Evolutionary conservation across 352 stramenopile species (phyloP), one percentile per base, ranked within the genome.

Genomic region (Globisporangium carolinianum): DNA sequence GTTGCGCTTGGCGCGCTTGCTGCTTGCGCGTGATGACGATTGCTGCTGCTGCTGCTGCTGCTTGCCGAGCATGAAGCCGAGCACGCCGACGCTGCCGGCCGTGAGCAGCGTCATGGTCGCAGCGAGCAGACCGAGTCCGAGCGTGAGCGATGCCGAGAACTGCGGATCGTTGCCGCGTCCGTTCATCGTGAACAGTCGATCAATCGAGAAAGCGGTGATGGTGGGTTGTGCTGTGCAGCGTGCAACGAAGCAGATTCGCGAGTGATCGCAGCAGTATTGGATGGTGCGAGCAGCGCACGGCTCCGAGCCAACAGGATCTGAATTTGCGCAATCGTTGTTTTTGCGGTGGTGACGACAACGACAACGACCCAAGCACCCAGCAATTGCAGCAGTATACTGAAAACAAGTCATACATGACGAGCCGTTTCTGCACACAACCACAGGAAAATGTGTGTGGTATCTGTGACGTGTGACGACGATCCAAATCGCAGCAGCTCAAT

Each of bases 101-200:
- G 79, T 91, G 53, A 89, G 51, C 36, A 91, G 67, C 57, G 82
- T 89, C 74, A 89, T 80, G 39, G 77, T 89, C 41, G 76, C 79
- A 49, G 76, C 75, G 55, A 91, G 56, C 50, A 91, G 71, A 17
- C 79, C 79, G 17, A 89, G 68, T 7, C 79, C 76, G 41, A 91
- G 66, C 53, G 76, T 83, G 47, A 91, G 57, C 47, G 75, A 87
- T 41, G 79, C 62, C 41, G 72, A 73, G 42, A 81, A 32, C 51
- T 69, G 32, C 49, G 68, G 67, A 15, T 51, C 62, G 57, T 79
- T 12, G 49, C 52, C 5, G 18, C 59, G 53, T 56, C 38, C 53
- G 52, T 43, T 68, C 45, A 53, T 61, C 8, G 32, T 49, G 1
- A 32, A 24, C n/a, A 11, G 12, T 11, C 4, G 14, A 35, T 32